Evolutionary conservation across 257 asterid genomes (phyloP), one percentile per base, ranked within the genome.

Genomic region (Fraxinus cuspidata): DNA sequence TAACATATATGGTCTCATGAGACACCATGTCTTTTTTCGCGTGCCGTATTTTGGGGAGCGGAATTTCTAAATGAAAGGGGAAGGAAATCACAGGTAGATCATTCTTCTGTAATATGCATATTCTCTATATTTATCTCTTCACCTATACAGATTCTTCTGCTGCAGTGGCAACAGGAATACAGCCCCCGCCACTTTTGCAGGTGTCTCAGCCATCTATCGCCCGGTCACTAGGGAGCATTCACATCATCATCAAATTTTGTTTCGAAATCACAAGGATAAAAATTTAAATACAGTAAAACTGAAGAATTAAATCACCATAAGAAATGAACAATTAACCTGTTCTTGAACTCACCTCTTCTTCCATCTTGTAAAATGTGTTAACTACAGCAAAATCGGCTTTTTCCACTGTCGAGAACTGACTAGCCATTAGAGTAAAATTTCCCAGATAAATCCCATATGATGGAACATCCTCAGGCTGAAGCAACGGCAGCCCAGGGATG

Each of bases 351-450:
- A 93, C 97, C 83, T 86, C 78, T 3, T 81, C 80, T 74, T 93
- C 97, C 89, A 93, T 44, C 80, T 87, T 79, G 87, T 90, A 85
- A 81, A 87, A 90, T 0, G 96, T 83, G 74, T 93, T 93, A 64
- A 91, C 88, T 42, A 93, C 84, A 68, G 87, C 89, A 65, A 85
- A 88, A 87, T 93, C 96, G 78, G 97, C 97, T 79, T 87, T 84
- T 10, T 91, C 92, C 70, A 85, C 84, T 49, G 88, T 89, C 3
- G 68, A 71, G 60, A 86, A 92, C 68, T 93, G 98, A 25, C 74
- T 87, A 78, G 85, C 71, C 71, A 89, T 86, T 82, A 91, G 0
- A 77, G 84, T 80, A 38, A 88, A 90, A 78, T 91, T 89, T 38
- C 91, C 92, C 3, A 91, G 93, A 80, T 91, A 91, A 13, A 91